Evolutionary conservation across 108 stramenopile genomes (phyloP).

Genomic region (Cylindrotheca closterium): DNA sequence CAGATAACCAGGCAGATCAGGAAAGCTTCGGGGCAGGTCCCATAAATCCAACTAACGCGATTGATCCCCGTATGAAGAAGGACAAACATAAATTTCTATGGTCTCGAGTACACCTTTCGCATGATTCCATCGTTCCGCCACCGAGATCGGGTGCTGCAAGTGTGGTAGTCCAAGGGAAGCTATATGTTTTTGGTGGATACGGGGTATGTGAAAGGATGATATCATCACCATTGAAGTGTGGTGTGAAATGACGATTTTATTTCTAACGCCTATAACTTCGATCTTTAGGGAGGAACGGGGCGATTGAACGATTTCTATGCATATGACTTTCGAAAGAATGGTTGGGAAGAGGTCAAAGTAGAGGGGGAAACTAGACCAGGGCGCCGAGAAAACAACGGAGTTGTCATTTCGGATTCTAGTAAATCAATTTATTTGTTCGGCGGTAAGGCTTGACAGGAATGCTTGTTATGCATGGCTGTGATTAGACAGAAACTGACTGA

Average conservation of each 20-base stretch:
- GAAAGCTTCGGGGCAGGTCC: constrained; percentile 22
- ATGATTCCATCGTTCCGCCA: constrained; percentile 54
- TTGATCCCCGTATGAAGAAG: constrained; percentile 4
- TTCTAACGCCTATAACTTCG: neutral
- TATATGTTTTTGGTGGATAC: constrained; percentile 86
- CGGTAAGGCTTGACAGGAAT: too few relatives aligned
- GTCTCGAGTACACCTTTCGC: constrained; percentile 18
- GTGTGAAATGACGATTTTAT: neutral
- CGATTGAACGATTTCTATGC: constrained; percentile 90
- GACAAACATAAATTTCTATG: constrained; percentile 19
- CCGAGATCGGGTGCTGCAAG: constrained; percentile 88
- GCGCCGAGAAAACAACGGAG: constrained; percentile 86
- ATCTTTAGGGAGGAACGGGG: constrained; percentile 58
- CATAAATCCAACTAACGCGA: neutral
- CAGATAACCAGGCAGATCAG: constrained; percentile 15
- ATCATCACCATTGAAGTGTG: neutral
- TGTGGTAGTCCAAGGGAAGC: constrained; percentile 72
- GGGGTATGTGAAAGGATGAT: neutral
- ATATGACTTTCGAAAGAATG: constrained; percentile 59
- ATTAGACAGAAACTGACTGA: too few relatives aligned
- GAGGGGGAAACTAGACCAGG: constrained; percentile 67
- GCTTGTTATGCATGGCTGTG: constrained; percentile 29
- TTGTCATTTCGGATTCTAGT: constrained; percentile 57
- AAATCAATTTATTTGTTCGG: constrained; percentile 87
- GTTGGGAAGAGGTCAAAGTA: constrained; percentile 76